Evolutionary conservation across 1,139 yeast species (phyloP), one percentile per base, ranked within the genome.

Genomic region (Blastobotrys illinoisensis): DNA sequence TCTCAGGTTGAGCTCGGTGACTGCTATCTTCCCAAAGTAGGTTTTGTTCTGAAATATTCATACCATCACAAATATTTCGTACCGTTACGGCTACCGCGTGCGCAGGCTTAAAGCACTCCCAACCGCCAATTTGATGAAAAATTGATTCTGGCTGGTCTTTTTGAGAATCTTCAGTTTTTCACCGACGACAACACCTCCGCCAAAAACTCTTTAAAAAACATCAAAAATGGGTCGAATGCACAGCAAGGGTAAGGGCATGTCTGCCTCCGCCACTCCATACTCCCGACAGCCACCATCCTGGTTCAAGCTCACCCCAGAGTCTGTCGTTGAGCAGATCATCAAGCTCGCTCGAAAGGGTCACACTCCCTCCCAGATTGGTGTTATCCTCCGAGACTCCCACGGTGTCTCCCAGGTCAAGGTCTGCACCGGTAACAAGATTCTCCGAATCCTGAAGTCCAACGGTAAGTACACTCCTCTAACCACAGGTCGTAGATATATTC

Each of bases 341-440:
- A 95, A 93, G 88, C 89, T 90, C 83, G 99, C 99, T 76, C 90
- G 97, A 83, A 93, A 93, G 86, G 99, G 99, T 89, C 82, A 90
- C 78, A 89, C 98, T 70, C 99, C 99, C 73, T 93, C 99, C 72
- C 96, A 90, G 80, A 93, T 93, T 69, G 99, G 99, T 88, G 99
- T 93, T 74, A 80, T 90, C 74, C 89, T 93, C 79, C 91, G 99
- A 86, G 99, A 93, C 81, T 95, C 98, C 72, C 99, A 95, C 83
- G 99, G 99, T 81, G 98, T 93, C 72, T 86, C 97, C 76, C 97
- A 91, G 81, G 80, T 97, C 72, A 90, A 86, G 82, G 86, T 91
- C 75, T 90, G 89, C 80, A 93, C 99, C 70, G 98, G 98, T 64
- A 91, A 91, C 97, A 95, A 95, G 89, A 86, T 93, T 75, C 86